These are phyloP conservation scores for Calonectria fujianensis DNA, from an alignment of 2,329 filamentous ascomycete genomes.

Conservation along the genomic window DNA sequence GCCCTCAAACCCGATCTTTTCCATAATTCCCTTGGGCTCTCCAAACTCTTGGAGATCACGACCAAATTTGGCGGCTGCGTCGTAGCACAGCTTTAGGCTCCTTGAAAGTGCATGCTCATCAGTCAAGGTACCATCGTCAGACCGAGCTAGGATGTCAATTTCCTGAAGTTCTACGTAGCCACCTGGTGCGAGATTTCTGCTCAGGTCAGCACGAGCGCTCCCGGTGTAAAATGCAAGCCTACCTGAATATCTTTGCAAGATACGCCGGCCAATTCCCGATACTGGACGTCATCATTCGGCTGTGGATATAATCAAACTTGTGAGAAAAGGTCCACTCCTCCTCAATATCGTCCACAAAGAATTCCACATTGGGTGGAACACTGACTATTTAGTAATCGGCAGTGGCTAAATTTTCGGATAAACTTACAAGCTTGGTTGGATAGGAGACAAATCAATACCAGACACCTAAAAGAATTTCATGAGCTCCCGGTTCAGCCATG, in stretches of 20 bases:
- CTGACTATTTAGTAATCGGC: not conserved
- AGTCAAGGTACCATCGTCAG: conserved; percentile 48
- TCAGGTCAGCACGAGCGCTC: not conserved
- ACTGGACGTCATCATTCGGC: conserved; percentile 33
- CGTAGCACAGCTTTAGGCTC: conserved; percentile 41
- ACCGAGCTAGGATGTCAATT: conserved; percentile 38
- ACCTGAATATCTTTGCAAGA: conserved; percentile 18
- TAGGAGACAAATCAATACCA: conserved; percentile 33
- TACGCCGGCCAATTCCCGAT: conserved; percentile 14
- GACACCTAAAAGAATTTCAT: conserved; percentile 16
- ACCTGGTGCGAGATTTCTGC: conserved; percentile 43
- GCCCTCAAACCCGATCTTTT: conserved; percentile 29
- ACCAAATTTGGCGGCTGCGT: conserved; percentile 46
- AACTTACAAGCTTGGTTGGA: conserved; percentile 28
- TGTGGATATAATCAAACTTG: conserved; percentile 30
- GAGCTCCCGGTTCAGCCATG: not conserved
- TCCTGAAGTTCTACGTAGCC: conserved; percentile 50
- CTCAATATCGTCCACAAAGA: conserved; percentile 35
- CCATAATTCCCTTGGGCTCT: conserved; percentile 37
- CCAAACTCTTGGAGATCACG: not conserved
- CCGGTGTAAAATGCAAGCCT: not conserved
- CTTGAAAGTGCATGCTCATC: conserved; percentile 40
- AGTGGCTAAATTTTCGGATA: not conserved
- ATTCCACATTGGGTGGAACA: conserved; percentile 31
- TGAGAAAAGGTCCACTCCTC: conserved; percentile 27